Conservation (phyloP, 2,329 filamentous ascomycete species). For the Nemania diffusa region DNA sequence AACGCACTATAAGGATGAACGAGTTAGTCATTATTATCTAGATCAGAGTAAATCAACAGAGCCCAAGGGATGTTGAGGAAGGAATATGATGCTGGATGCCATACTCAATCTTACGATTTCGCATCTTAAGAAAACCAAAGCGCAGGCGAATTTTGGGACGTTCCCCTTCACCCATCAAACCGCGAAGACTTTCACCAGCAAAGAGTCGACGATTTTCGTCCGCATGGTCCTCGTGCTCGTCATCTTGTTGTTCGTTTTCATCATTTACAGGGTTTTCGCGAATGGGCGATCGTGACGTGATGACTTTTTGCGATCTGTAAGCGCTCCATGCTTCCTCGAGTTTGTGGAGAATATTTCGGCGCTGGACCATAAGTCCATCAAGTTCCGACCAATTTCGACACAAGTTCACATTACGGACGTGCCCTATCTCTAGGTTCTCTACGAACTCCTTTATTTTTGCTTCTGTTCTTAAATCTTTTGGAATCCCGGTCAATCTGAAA, state of each 20-base stretch:
- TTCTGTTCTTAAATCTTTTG: slow-evolving; percentile 80
- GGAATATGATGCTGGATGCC: neutral
- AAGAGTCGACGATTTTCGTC: slow-evolving; percentile 65
- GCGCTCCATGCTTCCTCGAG: slow-evolving; percentile 87
- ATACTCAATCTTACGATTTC: slow-evolving; percentile 75
- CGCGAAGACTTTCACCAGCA: slow-evolving; percentile 53
- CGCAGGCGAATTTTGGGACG: slow-evolving; percentile 79
- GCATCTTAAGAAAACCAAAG: slow-evolving; percentile 79
- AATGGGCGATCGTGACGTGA: slow-evolving; percentile 41
- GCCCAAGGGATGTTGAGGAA: neutral
- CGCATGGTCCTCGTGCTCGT: slow-evolving; percentile 44
- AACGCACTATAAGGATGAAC: slow-evolving; percentile 66
- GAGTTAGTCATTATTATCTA: slow-evolving; percentile 17
- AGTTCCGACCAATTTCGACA: slow-evolving; percentile 88
- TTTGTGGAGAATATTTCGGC: slow-evolving; percentile 72
- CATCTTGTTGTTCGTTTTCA: slow-evolving; percentile 32
- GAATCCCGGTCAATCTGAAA: slow-evolving; percentile 90
- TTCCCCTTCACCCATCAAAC: slow-evolving; percentile 57
- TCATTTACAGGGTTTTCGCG: neutral
- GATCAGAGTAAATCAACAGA: neutral
- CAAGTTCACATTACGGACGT: slow-evolving; percentile 86
- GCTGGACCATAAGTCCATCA: slow-evolving; percentile 76
- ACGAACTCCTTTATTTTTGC: slow-evolving; percentile 85
- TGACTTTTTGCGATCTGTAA: slow-evolving; percentile 69
- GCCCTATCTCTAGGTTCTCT: slow-evolving; percentile 87